Conservation (phyloP, 495 filamentous ascomycete genomes). For the Tricharina praecox region DNA sequence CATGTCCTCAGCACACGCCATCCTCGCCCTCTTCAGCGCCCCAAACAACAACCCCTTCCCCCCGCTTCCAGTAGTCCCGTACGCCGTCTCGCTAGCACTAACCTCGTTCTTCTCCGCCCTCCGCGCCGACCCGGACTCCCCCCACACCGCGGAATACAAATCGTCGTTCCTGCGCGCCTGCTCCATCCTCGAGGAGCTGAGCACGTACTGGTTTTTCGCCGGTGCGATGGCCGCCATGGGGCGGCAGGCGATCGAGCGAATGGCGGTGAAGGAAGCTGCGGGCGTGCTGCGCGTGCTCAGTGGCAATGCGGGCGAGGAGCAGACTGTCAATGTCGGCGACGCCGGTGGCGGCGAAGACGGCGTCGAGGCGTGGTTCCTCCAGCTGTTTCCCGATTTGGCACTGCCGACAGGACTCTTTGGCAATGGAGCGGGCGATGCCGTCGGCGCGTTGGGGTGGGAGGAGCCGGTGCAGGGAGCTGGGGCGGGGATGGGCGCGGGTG, state of each 20-base stretch:
- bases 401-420: neutral
- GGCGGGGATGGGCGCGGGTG: neutral
- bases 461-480: too few species aligned
- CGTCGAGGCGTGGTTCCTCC: conserved; percentile 3
- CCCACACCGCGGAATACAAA: too few species aligned
- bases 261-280: neutral
- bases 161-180: conserved; percentile 9
- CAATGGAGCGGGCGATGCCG: neutral
- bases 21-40: neutral
- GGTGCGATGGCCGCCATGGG: conserved; percentile 22
- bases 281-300: neutral
- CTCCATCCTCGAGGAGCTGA: conserved; percentile 10
- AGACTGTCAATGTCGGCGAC: neutral
- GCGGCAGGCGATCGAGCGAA: conserved; percentile 9
- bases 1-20: neutral
- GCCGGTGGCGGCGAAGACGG: too few species aligned
- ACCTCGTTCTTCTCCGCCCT: conserved; percentile 18
- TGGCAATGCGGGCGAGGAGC: neutral
- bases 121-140: conserved; percentile 9
- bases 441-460: too few species aligned
- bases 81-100: conserved; percentile 19
- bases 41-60: neutral
- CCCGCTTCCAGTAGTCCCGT: conserved; percentile 19
- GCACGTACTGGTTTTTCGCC: conserved; percentile 23
- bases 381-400: conserved; percentile 5